phyloP scores from a whole-genome alignment of 768 basidiomycete species.

The Kwoniella mangroviensis region DNA sequence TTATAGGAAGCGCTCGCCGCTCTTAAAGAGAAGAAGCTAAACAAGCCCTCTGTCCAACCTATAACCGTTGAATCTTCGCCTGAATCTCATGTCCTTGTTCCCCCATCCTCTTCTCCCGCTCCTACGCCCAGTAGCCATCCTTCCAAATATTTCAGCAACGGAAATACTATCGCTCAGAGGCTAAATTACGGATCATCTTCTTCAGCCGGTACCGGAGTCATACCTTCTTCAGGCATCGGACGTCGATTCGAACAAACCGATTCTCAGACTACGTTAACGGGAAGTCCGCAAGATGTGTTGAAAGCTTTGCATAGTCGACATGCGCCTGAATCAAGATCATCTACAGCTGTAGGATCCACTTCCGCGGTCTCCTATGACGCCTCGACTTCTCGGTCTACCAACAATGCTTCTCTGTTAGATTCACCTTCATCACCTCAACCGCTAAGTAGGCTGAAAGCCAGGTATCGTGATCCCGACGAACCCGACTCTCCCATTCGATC shows the following conservation, averaged over 20 bases:
- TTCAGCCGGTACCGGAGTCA: background rate
- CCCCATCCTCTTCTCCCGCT: slow-evolving; percentile 28
- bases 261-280: slow-evolving; percentile 11
- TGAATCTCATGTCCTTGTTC: slow-evolving; percentile 28
- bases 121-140: slow-evolving; percentile 13
- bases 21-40: slow-evolving; percentile 21
- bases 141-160: background rate
- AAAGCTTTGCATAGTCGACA: slow-evolving; percentile 27
- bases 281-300: slow-evolving; percentile 28
- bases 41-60: background rate
- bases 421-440: slow-evolving; percentile 36
- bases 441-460: slow-evolving; percentile 35
- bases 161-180: background rate
- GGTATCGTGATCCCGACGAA: slow-evolving; percentile 40
- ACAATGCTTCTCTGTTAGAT: slow-evolving; percentile 14
- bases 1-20: slow-evolving; percentile 27
- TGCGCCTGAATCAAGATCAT: slow-evolving; percentile 11
- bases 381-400: slow-evolving; percentile 13
- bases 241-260: slow-evolving; percentile 7
- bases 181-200: slow-evolving; percentile 8
- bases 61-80: slow-evolving; percentile 18
- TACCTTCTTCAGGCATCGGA: slow-evolving; percentile 28
- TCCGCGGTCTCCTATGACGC: slow-evolving; percentile 23
- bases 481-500: slow-evolving; percentile 33
- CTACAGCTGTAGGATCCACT: background rate